Evolutionary conservation across 2,329 filamentous ascomycete genomes (phyloP), one percentile per base, ranked within the genome.

Genomic region (Pyricularia sp.): DNA sequence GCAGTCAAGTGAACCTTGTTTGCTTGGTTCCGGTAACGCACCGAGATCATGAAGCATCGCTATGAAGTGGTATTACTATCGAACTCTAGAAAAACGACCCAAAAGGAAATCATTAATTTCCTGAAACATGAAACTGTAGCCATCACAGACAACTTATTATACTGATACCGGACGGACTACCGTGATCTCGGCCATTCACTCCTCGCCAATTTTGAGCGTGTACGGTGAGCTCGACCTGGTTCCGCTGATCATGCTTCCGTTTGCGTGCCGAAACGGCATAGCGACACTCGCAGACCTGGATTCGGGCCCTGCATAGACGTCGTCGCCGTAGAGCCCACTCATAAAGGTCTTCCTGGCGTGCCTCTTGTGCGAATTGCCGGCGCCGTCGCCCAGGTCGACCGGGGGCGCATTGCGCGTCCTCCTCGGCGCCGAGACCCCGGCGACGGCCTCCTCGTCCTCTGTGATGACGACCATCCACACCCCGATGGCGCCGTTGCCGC

Each of bases 391-490:
- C 42, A 31, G 5, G 10, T 69, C 68, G 11, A 69, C 68, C 11
- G 68, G 68, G 4, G 68, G 68, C 42, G 68, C 63, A 50, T 66
- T 50, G 3, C 68, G n/a, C 5, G 25, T 42, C 31, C 65, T 58
- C 26, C 36, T 65, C 25, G 36, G 33, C 50, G 26, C 25, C 12
- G 23, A 25, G n/a, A 36, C 61, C 26, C 20, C 36, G 28, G 12
- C 61, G 25, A 12, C 20, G 5, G 78, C 64, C 25, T 69, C 68
- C 36, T 91, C 88, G 68, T 88, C 88, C 71, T 92, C 89, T 3
- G 92, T 86, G 17, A 93, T 82, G 0, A 93, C 84, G 6, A 93
- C 83, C 88, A 93, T 91, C 91, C 91, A 93, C 0, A 92, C 90
- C 20, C 91, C 91, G 0, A 93, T 86, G 3, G 85, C 81, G 1